Percentiles rank a stretch among this genome's conserved stretches.
Conservation (phyloP, 352 stramenopile species). For the Albugo laibachii region DNA sequence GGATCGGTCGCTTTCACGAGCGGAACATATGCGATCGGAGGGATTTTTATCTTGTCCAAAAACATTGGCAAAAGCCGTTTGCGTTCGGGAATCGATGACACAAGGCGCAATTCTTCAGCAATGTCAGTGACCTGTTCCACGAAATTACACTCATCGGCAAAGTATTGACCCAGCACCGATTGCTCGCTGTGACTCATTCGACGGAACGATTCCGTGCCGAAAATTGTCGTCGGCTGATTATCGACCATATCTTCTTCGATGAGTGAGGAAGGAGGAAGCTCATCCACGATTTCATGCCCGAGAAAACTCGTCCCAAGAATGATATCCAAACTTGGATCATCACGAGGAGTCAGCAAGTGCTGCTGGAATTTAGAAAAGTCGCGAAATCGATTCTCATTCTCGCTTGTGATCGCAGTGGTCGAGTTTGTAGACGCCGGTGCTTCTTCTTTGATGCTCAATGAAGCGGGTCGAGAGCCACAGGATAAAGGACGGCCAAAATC, state of each 20-base stretch:
- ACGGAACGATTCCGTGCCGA: conserved; percentile 29
- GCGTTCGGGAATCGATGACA: conserved; percentile 55
- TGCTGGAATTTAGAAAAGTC: conserved; percentile 78
- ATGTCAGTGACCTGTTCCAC: conserved; percentile 80
- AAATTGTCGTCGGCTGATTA: conserved; percentile 44
- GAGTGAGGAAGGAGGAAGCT: neutral
- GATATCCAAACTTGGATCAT: conserved; percentile 16
- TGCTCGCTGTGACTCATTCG: conserved; percentile 70
- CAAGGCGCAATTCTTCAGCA: conserved; percentile 59
- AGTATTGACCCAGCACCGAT: conserved; percentile 60
- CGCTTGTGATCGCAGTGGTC: neutral
- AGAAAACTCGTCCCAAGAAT: conserved; percentile 13
- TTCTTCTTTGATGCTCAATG: neutral
- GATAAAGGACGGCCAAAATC: conserved; percentile 8
- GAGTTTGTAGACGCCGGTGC: neutral
- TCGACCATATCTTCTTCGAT: conserved; percentile 36
- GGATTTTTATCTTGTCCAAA: conserved; percentile 61
- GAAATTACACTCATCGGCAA: conserved; percentile 75
- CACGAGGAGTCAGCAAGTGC: conserved; percentile 60
- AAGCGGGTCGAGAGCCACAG: no score
- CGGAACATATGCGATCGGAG: conserved; percentile 77
- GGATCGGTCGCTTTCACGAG: conserved; percentile 74
- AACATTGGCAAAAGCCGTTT: conserved; percentile 63
- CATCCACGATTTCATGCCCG: conserved; percentile 1
- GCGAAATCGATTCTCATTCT: conserved; percentile 39